phyloP scores from a whole-genome alignment of 116 monocot species.

The Dioscorea cayenensis region DNA sequence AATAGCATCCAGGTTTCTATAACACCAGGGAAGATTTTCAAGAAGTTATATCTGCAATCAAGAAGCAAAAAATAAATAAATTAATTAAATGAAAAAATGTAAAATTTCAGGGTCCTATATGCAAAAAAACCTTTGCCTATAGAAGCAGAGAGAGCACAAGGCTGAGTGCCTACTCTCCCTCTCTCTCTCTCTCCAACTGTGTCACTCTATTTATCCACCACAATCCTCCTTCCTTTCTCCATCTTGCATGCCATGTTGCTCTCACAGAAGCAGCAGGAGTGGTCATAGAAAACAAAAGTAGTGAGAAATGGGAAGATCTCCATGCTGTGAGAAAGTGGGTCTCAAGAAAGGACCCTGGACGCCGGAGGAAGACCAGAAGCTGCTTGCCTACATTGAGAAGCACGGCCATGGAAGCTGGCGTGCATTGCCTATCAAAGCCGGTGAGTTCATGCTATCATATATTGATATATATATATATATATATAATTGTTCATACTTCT shows the following conservation, averaged over 20 bases:
- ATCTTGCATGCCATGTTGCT: neutral
- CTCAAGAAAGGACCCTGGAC: constrained; percentile 96
- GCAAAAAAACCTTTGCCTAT: no score
- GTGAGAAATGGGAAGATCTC: constrained; percentile 64
- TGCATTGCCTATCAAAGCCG: constrained; percentile 74
- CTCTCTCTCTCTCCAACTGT: constrained; percentile 1
- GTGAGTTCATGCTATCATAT: constrained; percentile 15
- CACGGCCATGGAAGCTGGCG: constrained; percentile 93
- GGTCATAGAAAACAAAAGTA: no score
- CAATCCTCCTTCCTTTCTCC: neutral
- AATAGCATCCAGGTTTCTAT: no score
- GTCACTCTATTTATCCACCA: constrained; percentile 1
- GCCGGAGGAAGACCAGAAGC: constrained; percentile 91
- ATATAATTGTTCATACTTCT: neutral
- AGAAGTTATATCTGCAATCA: no score
- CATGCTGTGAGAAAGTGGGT: constrained; percentile 84
- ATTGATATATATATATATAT: neutral
- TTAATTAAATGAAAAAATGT: no score
- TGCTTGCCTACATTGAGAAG: constrained; percentile 75
- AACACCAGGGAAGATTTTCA: no score
- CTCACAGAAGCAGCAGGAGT: neutral
- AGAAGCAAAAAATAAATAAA: no score
- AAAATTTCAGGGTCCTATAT: no score
- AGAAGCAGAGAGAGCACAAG: no score
- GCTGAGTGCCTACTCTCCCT: neutral